Conservation (phyloP, 176 grass and related monocot genomes). For the Eleusine coracana region DNA sequence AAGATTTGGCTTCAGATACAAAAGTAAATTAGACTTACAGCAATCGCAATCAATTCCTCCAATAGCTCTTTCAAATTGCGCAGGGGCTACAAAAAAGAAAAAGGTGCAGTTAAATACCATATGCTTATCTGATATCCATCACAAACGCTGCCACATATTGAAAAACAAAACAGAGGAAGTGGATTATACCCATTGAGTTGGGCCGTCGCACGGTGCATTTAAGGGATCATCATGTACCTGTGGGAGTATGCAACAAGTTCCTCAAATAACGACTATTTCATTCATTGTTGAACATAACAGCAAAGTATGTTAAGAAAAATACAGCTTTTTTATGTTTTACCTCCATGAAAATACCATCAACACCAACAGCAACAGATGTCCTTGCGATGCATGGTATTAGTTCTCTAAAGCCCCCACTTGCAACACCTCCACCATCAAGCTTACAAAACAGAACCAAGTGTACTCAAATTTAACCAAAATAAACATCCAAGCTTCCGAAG, state of each 20-base stretch:
- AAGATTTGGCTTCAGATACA: not conserved
- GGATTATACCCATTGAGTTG: constrained; percentile 85
- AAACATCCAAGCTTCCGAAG: not conserved
- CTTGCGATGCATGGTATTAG: constrained; percentile 96
- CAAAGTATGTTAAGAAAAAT: not conserved
- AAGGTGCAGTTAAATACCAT: constrained; percentile 26
- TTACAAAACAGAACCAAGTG: constrained; percentile 47
- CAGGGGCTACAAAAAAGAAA: constrained; percentile 56
- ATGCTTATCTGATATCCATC: not conserved
- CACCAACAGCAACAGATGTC: constrained; percentile 87
- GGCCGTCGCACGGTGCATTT: constrained; percentile 88
- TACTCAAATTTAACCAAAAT: constrained; percentile 6
- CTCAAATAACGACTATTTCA: not conserved
- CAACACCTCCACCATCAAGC: constrained; percentile 96
- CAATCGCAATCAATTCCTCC: constrained; percentile 83
- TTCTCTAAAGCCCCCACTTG: constrained; percentile 87
- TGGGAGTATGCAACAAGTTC: constrained; percentile 1
- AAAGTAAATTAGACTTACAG: constrained; percentile 59
- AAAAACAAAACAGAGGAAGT: constrained; percentile 20
- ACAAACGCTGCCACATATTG: not conserved
- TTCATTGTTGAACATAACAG: constrained; percentile 6
- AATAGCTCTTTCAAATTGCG: constrained; percentile 86
- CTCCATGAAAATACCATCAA: constrained; percentile 99
- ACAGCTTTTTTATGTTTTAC: constrained; percentile 48
- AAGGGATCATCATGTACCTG: constrained; percentile 94